Percentiles rank a stretch among this genome's conserved stretches.
Evolutionary conservation across 176 grass and related monocot genomes (phyloP).

Genomic region (Guadua angustifolia): DNA sequence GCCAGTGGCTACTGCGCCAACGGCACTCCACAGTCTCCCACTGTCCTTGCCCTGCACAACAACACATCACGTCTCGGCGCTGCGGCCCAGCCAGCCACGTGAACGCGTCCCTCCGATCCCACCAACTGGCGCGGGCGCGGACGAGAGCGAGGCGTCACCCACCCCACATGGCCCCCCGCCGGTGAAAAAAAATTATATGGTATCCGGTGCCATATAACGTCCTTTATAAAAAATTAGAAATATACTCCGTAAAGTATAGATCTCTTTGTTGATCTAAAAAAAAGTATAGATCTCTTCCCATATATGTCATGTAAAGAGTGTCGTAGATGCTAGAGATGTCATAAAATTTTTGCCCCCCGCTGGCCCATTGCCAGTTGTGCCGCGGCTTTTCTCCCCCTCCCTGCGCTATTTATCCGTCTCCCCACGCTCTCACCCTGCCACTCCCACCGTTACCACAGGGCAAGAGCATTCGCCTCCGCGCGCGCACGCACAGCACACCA

Average conservation of each 20-base stretch:
- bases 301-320: too few species aligned
- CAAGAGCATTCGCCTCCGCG: not conserved
- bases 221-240: too few species aligned
- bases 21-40: not conserved
- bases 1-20: not conserved
- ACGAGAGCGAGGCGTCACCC: not conserved
- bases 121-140: not conserved
- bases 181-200: too few species aligned
- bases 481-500: not conserved
- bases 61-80: not conserved
- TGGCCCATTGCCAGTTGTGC: constrained; percentile 60
- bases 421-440: not conserved
- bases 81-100: constrained; percentile 27
- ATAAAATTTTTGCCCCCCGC: too few species aligned
- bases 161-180: constrained; percentile 23
- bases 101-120: constrained; percentile 19
- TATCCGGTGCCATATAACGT: too few species aligned
- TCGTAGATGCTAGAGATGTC: too few species aligned
- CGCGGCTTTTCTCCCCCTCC: not conserved
- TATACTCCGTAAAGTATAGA: too few species aligned
- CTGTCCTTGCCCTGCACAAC: not conserved
- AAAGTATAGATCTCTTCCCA: too few species aligned
- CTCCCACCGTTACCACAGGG: constrained; percentile 4
- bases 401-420: constrained; percentile 48
- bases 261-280: too few species aligned